Evolutionary conservation across 164 flowering plant genomes (phyloP), one percentile per base, ranked within the genome.

Genomic region (Vitis cinerea): DNA sequence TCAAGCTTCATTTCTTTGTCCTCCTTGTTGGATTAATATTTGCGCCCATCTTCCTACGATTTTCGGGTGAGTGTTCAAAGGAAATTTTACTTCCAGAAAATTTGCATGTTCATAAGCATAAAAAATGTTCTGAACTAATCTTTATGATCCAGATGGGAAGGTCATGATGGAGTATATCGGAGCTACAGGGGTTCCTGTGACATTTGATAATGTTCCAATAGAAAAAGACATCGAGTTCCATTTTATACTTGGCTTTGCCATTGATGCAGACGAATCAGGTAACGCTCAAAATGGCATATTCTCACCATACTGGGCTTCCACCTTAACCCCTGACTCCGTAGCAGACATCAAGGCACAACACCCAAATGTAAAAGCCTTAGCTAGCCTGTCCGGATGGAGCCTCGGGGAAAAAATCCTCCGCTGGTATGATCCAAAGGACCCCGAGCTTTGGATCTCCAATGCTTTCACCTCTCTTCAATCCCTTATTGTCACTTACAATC

Each of bases 351-450:
- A 79, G 27, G 14, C 67, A 27, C 12, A 6, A 1, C 80, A 86
- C 77, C 86, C 90, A 3, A 85, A 85, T 50, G 87, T 85, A n/a
- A 88, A 81, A 72, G 90, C 66, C 78, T 29, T 88, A 9, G 87
- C 88, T n/a, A 88, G 93, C 73, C 90, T 88, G 57, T 82, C 83
- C 9, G 93, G 93, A 3, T 88, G 93, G 93, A 88, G 90, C 76
- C 63, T 86, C 3, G 78, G 75, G 9, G 17, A 65, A 2, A 79
- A 69, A 49, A 75, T 77, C 70, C 86, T 86, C 10, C 78, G 63
- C 3, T 83, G 89, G 89, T 84, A 82, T 69, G 65, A 80, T 63
- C 89, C 90, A 0, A 1, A 19, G 0, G 71, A 85, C 56, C 62
- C 76, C 2, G 47, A 73, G 2, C 29, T 14, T 4, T 88, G 90